Evolutionary conservation across 129 eudicot species (phyloP), one percentile per base, ranked within the genome.

Genomic region (Heracleum sosnowskyi): DNA sequence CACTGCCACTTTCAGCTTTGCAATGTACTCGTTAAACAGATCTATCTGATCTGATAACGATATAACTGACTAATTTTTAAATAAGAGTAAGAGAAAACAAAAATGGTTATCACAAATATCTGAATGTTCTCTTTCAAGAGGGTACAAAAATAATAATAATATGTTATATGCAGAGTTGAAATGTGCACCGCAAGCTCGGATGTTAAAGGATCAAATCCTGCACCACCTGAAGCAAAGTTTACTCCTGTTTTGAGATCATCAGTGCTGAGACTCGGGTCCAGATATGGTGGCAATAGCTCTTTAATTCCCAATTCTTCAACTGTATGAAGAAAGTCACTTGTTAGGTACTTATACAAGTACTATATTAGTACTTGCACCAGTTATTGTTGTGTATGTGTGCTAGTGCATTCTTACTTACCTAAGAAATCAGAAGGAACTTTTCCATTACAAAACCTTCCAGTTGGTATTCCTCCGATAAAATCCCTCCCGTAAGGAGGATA

Each of bases 401-500:
- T 10, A 2, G 71, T 39, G 37, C 51, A n/a, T 40, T 15, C 11
- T 72, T 18, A 62, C 34, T 7, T 88, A 90, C 96, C 96, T 70
- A 90, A 34, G 40, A 88, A 85, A 69, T 90, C 96, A 22, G 96
- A 78, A 36, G 97, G 96, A n/a, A 90, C 93, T 82, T 90, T 90
- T 84, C 97, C 96, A 87, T 92, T 78, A 77, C 84, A 90, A 87
- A 90, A 92, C 81, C 97, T 84, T 75, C 97, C 97, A 1, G 96
- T 88, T 40, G 97, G 92, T 80, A 80, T 83, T 62, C 94, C 93
- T 39, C 96, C 93, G 49, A 68, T 84, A 62, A 92, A 92, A 77
- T 92, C 97, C 79, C 84, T 82, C 7, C 97, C 97, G 80, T 90
- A 92, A 40, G 97, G 97, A 80, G 93, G 93, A 63, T 82, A 92